Base-by-base conservation (phyloP, 345 rosid genomes). In the Moricandia moricandioides region DNA sequence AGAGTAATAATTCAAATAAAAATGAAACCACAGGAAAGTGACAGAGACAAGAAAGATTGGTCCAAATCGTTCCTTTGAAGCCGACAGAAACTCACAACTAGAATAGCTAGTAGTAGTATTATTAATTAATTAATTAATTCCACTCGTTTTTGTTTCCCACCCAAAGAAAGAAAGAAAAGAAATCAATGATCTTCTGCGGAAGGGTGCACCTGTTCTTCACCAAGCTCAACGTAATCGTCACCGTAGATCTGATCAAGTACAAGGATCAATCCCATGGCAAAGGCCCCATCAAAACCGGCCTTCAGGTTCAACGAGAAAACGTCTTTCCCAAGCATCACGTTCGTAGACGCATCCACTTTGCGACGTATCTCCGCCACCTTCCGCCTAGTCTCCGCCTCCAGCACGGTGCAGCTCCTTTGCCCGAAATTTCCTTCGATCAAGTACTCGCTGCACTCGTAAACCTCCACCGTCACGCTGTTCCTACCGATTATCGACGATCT, bases 321-420 rank as follows among this genome's bases (percentile, higher is more conserved):
- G 77, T 92, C 99, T 83, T 87, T 95, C 26, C 94, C 97, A 37
- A 95, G 92, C 75, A 87, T 78, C 60, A 95, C 97, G 29, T 82
- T 80, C 13, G 99, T 95, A 43, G 99, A 81, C n/a, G 88, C 75
- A 40, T 95, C 99, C 35, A 92, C 97, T 84, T 95, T 95, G 62
- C 97, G 91, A 45, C 87, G 67, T 59, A 92, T 89, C 88, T 90
- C 97, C 54, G 97, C 95, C 85, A 89, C 89, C 2, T 76, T 66
- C 34, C 82, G 79, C 80, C 85, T 84, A 14, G 82, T 68, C 24
- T 61, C 62, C 0, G 82, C 69, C 47, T 84, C 83, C 24, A 69
- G 58, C 47, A 95, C 78, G 30, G 80, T 84, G 83, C 97, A 89
- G 29, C 62, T 75, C n/a, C 99, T 80, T 13, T 81, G 85, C 0